phyloP scores from a whole-genome alignment of 2,329 filamentous ascomycete species.

The Penicillium palitans region DNA sequence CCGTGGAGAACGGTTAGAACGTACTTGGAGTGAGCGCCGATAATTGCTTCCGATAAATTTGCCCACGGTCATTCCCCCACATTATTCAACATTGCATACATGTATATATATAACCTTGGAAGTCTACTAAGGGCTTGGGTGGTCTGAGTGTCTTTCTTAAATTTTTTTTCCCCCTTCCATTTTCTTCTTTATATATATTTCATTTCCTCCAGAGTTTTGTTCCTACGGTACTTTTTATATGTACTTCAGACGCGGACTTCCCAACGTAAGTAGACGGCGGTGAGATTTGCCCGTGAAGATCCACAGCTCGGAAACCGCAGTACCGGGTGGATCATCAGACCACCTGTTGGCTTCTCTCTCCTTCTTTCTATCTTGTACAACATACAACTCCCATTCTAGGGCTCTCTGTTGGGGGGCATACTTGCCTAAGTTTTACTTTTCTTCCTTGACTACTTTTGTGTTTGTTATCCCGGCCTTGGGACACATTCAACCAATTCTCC shows the following conservation, averaged over 20 bases:
- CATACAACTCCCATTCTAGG: not conserved
- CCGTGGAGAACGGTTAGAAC: not conserved
- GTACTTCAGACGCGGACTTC: not conserved
- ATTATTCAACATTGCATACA: not conserved
- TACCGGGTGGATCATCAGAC: slow-evolving; percentile 10
- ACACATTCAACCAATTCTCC: not conserved
- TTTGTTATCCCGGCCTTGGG: not conserved
- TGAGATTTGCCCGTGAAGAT: slow-evolving; percentile 7
- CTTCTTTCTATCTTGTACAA: slow-evolving; percentile 1
- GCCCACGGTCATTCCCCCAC: slow-evolving; percentile 7
- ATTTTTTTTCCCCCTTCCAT: not conserved
- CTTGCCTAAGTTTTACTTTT: not conserved
- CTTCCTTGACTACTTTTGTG: not conserved
- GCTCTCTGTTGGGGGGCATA: not conserved
- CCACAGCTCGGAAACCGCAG: slow-evolving; percentile 1
- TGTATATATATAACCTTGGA: not conserved
- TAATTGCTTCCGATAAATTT: not conserved
- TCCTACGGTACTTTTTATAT: not conserved
- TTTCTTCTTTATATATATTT: not conserved
- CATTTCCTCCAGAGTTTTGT: not conserved
- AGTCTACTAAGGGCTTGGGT: not conserved
- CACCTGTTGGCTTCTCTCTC: slow-evolving; percentile 12
- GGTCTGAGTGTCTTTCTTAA: not conserved
- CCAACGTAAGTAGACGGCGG: slow-evolving; percentile 2
- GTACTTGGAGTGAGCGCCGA: not conserved